A percentile compares a stretch with the other conserved stretches of the same genome.
phyloP scores from a whole-genome alignment of 176 grass and related monocot genomes.

The Juncus inflexus region DNA sequence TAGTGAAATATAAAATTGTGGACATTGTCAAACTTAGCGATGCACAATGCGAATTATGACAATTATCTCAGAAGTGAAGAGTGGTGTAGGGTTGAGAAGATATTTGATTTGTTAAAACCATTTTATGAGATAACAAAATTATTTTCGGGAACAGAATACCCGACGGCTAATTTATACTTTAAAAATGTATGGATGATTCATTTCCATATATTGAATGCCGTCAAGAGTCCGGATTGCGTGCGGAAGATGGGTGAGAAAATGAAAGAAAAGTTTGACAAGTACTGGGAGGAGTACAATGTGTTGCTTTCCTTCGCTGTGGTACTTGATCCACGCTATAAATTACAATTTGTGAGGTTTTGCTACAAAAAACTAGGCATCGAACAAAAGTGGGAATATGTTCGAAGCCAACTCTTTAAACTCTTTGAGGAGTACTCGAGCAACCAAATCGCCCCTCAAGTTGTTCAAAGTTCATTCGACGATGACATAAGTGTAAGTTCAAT shows the following conservation, averaged over 20 bases:
- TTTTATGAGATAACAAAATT: neutral
- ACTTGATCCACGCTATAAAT: neutral
- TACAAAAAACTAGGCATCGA: neutral
- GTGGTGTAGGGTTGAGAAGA: neutral
- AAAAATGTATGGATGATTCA: neutral
- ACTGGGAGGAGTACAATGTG: neutral
- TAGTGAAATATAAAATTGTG: too few species aligned
- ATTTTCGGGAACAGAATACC: neutral
- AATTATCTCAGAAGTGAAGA: neutral
- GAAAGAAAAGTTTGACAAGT: neutral
- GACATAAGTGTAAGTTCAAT: neutral
- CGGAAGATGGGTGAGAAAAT: neutral
- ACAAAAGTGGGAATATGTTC: neutral
- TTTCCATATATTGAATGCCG: neutral
- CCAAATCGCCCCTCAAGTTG: neutral
- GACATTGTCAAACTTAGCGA: neutral
- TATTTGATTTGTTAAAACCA: neutral
- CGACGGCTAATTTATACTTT: neutral
- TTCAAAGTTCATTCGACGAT: neutral
- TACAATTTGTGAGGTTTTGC: neutral
- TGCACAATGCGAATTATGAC: neutral
- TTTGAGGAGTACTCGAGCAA: neutral
- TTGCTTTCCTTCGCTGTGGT: neutral
- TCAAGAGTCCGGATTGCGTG: neutral
- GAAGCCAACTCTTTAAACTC: neutral